Base-by-base conservation (phyloP, 345 rosid species). In the Dipteronia dyeriana region DNA sequence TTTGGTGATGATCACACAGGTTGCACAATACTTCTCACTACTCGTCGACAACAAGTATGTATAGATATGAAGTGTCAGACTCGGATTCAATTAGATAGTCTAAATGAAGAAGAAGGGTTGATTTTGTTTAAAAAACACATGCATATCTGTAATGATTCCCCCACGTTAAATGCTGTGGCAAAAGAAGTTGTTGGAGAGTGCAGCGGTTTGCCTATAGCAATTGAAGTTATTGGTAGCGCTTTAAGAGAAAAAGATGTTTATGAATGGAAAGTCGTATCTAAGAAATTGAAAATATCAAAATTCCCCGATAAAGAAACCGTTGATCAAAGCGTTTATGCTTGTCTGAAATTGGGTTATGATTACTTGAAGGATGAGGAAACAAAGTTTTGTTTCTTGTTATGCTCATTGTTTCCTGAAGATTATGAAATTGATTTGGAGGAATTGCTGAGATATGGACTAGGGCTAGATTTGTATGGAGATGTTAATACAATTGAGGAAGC, bases 321-420 rank as follows among this genome's bases (percentile, higher is more conserved):
- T 1, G 26, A 56, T 54, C 7, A 0, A 4, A 49, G 66, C 0
- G 39, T 65, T 2, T 49, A 65, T 39, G 5, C 11, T 3, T 31
- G 29, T 54, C 57, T 26, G 9, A 3, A 34, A 25, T 47, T 69
- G 10, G 64, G 65, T 34, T 66, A 51, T 39, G 71, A 75, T 66
- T 51, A 34, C 39, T 23, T 75, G 54, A 38, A 60, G 12, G 13
- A 12, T 0, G 34, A 49, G 2, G 9, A 75, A 25, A 31, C 38
- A 0, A 45, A 75, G 19, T 29, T 13, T 16, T 47, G 62, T 66
- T 75, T 75, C 31, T 34, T 75, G 71, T 6, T 75, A 0, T 77
- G 80, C n/a, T 70, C 75, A 13, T 29, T 77, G 19, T 77, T 77
- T 61, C 80, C 75, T 7, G 80, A 75, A 64, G 78, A 75, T 47